Base-by-base conservation (phyloP, 1,284 basidiomycete species). In the Hemileia vastatrix region DNA sequence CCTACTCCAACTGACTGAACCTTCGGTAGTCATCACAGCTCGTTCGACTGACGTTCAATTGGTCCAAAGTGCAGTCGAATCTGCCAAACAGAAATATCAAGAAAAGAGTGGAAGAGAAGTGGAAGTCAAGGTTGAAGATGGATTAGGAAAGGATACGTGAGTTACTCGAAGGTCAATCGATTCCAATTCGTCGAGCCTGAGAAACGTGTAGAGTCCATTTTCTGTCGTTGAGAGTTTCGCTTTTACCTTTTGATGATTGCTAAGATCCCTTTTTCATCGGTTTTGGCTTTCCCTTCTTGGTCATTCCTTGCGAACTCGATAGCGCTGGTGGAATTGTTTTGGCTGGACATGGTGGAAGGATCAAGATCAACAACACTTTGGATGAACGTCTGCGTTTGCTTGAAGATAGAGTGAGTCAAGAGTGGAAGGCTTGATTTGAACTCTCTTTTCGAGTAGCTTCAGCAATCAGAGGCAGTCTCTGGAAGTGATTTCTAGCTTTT, bases 281-380 rank as follows among this genome's bases (percentile, higher is more conserved):
- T 50, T 50, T n/a, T n/a, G n/a, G n/a, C n/a, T 23, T 19, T 45
- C 9, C 36, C 45, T n/a, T 40, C 27, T 23, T 24, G 19, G n/a
- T 32, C 55, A 31, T 59, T 52, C 21, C 55, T n/a, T n/a, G n/a
- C n/a, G 27, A 2, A 18, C 18, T 4, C 23, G 15, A 66, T 68
- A 87, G 87, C 68, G 84, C 90, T 57, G 92, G 92, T 19, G 92
- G 92, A 21, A 78, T 94, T 53, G 85, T 86, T 70, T 82, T 94
- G 23, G 76, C 82, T 23, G 87, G 83, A 61, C 85, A 86, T 44
- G 81, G 80, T 11, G 81, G 82, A 49, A 83, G 88, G 55, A 95
- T 95, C 75, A 86, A 84, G 33, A 81, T 96, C 24, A 87, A 95
- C 77, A 95, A 96, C 75, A 91, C 90, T 0, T 80, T 96, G 57